Evolutionary conservation across 345 rosid species (phyloP).

Genomic region (Syzygium oleosum): DNA sequence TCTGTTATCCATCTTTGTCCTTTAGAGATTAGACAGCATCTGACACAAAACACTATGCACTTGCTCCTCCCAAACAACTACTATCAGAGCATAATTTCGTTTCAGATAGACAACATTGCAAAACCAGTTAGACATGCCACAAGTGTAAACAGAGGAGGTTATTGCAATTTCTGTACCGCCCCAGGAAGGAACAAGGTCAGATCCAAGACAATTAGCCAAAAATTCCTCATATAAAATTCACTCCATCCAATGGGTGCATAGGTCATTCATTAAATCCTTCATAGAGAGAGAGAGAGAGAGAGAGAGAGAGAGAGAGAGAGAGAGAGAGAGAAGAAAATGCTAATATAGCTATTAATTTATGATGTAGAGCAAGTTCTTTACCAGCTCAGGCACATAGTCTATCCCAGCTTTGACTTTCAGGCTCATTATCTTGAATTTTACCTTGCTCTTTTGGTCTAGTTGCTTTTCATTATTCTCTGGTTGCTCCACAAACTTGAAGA

Average conservation of each 20-base stretch:
- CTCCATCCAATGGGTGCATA: background rate
- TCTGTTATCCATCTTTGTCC: background rate
- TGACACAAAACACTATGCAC: background rate
- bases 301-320: background rate
- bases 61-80: background rate
- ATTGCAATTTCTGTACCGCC: background rate
- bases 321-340: background rate
- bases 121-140: background rate
- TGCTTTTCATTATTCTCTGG: conserved; percentile 85
- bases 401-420: conserved; percentile 72
- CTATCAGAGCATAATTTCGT: background rate
- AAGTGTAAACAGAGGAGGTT: background rate
- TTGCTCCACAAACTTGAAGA: conserved; percentile 89
- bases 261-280: background rate
- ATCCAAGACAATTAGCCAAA: background rate
- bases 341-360: background rate
- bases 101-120: background rate
- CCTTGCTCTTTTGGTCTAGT: conserved; percentile 71
- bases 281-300: background rate
- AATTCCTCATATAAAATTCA: background rate
- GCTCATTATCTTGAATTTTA: conserved; percentile 95
- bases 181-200: background rate
- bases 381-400: conserved; percentile 96
- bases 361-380: conserved; percentile 13
- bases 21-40: background rate